Conservation (phyloP, 148 eudicot species). For the Limonium bicolor region DNA sequence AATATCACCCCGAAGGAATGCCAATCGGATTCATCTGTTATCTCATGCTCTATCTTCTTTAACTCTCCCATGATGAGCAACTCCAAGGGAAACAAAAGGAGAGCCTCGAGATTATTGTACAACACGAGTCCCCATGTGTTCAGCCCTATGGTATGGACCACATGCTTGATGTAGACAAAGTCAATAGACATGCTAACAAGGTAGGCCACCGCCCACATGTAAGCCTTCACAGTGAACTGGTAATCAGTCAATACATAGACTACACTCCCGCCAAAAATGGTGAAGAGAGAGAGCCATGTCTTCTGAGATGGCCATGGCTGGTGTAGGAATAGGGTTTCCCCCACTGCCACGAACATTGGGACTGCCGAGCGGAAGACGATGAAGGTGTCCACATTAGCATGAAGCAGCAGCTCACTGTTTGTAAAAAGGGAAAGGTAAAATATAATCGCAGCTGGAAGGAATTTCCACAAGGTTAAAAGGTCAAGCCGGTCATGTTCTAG, state of each 20-base stretch:
- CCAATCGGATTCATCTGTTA: conserved; percentile 80
- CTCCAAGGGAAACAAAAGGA: conserved; percentile 76
- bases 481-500: conserved; percentile 64
- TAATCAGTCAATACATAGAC: conserved; percentile 85
- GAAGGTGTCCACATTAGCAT: conserved; percentile 93
- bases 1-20: conserved; percentile 55
- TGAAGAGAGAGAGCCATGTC: conserved; percentile 79
- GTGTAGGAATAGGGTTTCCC: conserved; percentile 77
- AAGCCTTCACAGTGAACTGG: conserved; percentile 83
- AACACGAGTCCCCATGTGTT: conserved; percentile 98
- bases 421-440: conserved; percentile 96
- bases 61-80: conserved; percentile 88
- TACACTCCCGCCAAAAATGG: conserved; percentile 84
- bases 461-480: conserved; percentile 70
- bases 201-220: conserved; percentile 92
- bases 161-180: conserved; percentile 96
- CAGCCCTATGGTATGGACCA: conserved; percentile 85
- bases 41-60: conserved; percentile 84
- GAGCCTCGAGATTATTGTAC: conserved; percentile 94
- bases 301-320: conserved; percentile 88
- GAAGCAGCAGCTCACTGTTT: conserved; percentile 92
- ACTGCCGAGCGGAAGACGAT: conserved; percentile 93
- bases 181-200: conserved; percentile 90
- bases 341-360: conserved; percentile 90
- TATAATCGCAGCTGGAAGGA: conserved; percentile 83